These are phyloP conservation scores for Cercophora scortea DNA, from an alignment of 495 filamentous ascomycete genomes.

Conservation along the genomic window DNA sequence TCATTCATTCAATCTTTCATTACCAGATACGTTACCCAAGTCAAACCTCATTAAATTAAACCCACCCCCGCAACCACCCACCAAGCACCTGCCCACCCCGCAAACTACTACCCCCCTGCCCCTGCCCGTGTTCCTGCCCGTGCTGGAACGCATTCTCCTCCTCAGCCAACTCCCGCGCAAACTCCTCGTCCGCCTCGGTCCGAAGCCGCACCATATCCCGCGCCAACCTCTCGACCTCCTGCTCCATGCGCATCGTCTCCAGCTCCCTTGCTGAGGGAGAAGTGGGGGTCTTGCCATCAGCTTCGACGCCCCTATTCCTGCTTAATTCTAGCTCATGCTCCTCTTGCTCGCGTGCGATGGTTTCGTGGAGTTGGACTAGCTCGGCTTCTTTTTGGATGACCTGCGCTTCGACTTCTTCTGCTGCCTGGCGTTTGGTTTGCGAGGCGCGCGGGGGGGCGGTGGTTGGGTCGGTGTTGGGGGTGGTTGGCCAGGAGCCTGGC, in stretches of 20 bases:
- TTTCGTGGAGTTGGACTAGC: constrained; percentile 13
- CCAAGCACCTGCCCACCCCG: no score
- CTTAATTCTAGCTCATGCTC: background rate
- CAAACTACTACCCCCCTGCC: background rate
- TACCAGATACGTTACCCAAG: no score
- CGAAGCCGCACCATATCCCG: constrained; percentile 11
- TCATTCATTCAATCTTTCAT: no score
- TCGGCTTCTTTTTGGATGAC: constrained; percentile 14
- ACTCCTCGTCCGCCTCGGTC: constrained; percentile 28
- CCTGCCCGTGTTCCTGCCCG: no score
- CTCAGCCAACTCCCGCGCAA: constrained; percentile 25
- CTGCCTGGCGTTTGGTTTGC: constrained; percentile 19
- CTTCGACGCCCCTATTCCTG: background rate
- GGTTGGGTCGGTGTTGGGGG: constrained; percentile 3
- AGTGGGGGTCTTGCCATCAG: background rate
- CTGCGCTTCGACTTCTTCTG: constrained; percentile 21
- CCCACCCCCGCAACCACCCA: no score
- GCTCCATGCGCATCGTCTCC: constrained; percentile 13
- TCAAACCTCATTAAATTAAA: no score
- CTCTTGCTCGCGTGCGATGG: constrained; percentile 8
- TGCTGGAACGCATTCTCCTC: constrained; percentile 13
- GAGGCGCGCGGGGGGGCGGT: constrained; percentile 2
- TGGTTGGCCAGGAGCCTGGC: constrained; percentile 13
- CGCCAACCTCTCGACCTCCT: constrained; percentile 19
- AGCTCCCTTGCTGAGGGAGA: background rate